Percentiles rank a stretch among this genome's conserved stretches.
These are phyloP conservation scores for Psilocybe azurescens DNA, from an alignment of 768 basidiomycete genomes.

Conservation along the genomic window DNA sequence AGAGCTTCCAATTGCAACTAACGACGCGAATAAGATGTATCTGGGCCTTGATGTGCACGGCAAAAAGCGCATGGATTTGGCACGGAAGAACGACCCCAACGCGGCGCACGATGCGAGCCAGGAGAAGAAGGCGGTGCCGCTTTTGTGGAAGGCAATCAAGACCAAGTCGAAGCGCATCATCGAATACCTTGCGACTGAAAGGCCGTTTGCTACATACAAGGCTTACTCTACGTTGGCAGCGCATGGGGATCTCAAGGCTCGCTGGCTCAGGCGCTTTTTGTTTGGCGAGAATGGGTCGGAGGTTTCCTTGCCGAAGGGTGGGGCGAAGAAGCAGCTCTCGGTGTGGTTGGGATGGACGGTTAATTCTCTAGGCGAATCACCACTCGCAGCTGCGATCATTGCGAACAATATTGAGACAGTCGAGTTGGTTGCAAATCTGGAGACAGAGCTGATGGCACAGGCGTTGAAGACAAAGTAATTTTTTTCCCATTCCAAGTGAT, in stretches of 20 bases:
- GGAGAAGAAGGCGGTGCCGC: constrained; percentile 21
- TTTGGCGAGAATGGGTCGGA: constrained; percentile 10
- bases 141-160: constrained; percentile 51
- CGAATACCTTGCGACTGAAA: constrained; percentile 51
- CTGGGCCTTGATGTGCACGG: constrained; percentile 67
- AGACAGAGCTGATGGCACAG: constrained; percentile 44
- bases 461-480: constrained; percentile 50
- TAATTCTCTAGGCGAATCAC: constrained; percentile 55
- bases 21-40: constrained; percentile 51
- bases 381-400: constrained; percentile 50
- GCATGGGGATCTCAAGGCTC: constrained; percentile 47
- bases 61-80: constrained; percentile 63
- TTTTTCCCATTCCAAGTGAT: background rate
- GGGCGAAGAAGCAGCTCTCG: constrained; percentile 47
- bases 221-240: constrained; percentile 44
- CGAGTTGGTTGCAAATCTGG: constrained; percentile 49
- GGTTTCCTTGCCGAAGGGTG: constrained; percentile 1
- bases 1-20: constrained; percentile 29
- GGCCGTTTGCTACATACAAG: constrained; percentile 55
- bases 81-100: constrained; percentile 54
- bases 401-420: constrained; percentile 41
- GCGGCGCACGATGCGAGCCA: constrained; percentile 23
- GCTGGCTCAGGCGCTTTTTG: constrained; percentile 41
- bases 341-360: constrained; percentile 57
- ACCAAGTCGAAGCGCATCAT: constrained; percentile 39